These are phyloP conservation scores for Trichoderma endophyticum DNA, from an alignment of 2,329 filamentous ascomycete genomes.

Conservation along the genomic window DNA sequence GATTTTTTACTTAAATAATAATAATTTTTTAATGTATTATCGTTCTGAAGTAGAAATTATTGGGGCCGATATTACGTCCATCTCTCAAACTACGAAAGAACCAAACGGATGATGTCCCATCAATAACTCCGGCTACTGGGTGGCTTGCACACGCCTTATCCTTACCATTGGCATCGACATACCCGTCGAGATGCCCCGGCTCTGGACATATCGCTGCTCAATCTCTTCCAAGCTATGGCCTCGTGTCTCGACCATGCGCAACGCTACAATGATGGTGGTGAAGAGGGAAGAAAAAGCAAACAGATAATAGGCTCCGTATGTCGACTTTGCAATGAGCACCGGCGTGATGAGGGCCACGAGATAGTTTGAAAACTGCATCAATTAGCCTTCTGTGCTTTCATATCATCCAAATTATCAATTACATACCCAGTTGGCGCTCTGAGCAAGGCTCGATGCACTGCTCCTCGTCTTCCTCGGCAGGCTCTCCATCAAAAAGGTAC, in stretches of 20 bases:
- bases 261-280: conserved; percentile 34
- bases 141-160: neutral
- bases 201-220: conserved; percentile 7
- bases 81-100: neutral
- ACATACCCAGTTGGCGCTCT: conserved; percentile 50
- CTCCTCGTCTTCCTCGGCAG: conserved; percentile 53
- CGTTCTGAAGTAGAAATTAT: neutral
- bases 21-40: too few species aligned
- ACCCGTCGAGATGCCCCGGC: neutral
- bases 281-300: conserved; percentile 41
- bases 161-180: neutral
- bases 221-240: conserved; percentile 43
- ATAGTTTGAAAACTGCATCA: conserved; percentile 40
- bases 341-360: conserved; percentile 45
- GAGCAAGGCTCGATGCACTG: conserved; percentile 51
- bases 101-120: neutral
- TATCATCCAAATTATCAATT: neutral
- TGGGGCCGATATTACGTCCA: accelerated
- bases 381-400: neutral
- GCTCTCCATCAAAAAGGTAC: conserved; percentile 55
- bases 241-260: conserved; percentile 44
- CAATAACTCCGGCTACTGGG: neutral
- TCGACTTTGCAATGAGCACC: conserved; percentile 36
- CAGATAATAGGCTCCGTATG: conserved; percentile 45
- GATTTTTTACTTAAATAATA: too few species aligned